Base-by-base conservation (phyloP, 2,329 filamentous ascomycete genomes). In the Aspergillus pseudoterreus region DNA sequence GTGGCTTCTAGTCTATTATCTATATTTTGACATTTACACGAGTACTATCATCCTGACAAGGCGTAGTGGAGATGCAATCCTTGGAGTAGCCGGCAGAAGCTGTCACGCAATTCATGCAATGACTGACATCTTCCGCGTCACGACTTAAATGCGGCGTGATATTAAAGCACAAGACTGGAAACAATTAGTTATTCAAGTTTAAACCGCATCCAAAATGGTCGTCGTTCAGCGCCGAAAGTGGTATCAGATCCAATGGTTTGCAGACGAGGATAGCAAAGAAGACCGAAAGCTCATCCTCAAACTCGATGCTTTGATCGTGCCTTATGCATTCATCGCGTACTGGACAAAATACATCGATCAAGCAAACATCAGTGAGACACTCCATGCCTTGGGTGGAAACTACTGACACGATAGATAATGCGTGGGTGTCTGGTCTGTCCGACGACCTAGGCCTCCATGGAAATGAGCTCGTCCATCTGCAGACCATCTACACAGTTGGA, bases 311-410 rank as follows among this genome's bases (percentile, higher is more conserved):
- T 63, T 82, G 2, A 78, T 83, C 33, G 75, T 84, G 0, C 79
- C 79, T 0, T 83, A 82, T 57, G 79, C 78, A 0, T 77, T 82
- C 42, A 62, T 83, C 2, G 72, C 76, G 0, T 82, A 82, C 54
- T 83, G 79, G 75, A 73, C 78, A 46, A 82, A 82, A 60, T 80
- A 82, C 52, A 73, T 83, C 8, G 79, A 82, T 55, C 78, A 81
- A 56, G 68, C 75, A 3, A 82, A 82, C 49, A 71, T 82, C 45
- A 81, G 78, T 81, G 55, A 45, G 70, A 42, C 12, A 1, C 14
- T 10, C 10, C 35, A 17, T 38, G 15, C 39, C 19, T 42, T 17
- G 12, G 12, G 17, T 22, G 35, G 12, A 33, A 6, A 33, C 30
- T 19, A 4, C 41, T 30, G 17, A 45, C 14, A 24, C 44, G 19